Evolutionary conservation across 352 stramenopile genomes (phyloP).

Genomic region (Phytopythium kandeliae): DNA sequence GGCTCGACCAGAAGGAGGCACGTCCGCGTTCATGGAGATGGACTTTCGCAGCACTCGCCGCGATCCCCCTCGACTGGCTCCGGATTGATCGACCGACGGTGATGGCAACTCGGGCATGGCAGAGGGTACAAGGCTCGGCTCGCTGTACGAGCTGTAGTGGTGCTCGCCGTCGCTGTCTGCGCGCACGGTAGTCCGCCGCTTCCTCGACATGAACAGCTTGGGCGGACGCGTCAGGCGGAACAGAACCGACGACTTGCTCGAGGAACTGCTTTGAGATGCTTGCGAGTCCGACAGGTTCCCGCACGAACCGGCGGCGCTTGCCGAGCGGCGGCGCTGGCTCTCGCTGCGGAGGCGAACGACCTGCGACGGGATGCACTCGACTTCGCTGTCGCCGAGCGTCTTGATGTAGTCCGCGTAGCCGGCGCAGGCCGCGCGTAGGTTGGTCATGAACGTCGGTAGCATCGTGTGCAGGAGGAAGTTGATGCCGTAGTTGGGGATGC

Average conservation of each 20-base stretch:
- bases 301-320: conserved; percentile 3
- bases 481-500: conserved; percentile 64
- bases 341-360: conserved; percentile 32
- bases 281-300: conserved; percentile 3
- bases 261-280: background rate
- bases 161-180: background rate
- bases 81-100: background rate
- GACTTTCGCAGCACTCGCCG: conserved; percentile 1
- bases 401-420: conserved; percentile 48
- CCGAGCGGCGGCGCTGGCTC: background rate
- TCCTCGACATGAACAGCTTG: conserved; percentile 1
- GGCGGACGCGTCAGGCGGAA: conserved; percentile 1
- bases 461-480: conserved; percentile 46
- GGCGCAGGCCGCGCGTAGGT: conserved; percentile 48
- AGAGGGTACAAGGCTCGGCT: background rate
- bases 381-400: conserved; percentile 29
- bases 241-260: background rate
- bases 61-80: background rate
- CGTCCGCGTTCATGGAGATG: background rate
- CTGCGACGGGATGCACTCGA: conserved; percentile 41
- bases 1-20: no score
- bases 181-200: background rate
- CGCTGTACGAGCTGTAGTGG: conserved; percentile 1
- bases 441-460: conserved; percentile 58
- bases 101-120: background rate